These are phyloP conservation scores for Lodderomyces orthopsilosis DNA, from an alignment of 1,139 yeast genomes.

Conservation along the genomic window DNA sequence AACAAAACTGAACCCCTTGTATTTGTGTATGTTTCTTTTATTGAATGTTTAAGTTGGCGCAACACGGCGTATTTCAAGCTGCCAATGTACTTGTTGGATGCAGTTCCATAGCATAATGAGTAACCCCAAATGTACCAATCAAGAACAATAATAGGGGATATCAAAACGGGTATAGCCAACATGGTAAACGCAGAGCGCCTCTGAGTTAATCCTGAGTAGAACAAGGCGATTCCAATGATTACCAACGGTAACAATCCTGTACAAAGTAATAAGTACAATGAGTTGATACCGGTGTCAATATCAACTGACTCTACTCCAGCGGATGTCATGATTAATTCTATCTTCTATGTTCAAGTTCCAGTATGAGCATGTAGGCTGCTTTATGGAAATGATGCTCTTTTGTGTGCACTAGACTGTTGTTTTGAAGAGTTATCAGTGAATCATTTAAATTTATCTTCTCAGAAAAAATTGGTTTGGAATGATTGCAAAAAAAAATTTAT, in stretches of 20 bases:
- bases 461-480: too few species aligned
- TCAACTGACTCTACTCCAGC: conserved; percentile 8
- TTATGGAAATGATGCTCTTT: too few species aligned
- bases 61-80: conserved; percentile 42
- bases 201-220: conserved; percentile 60
- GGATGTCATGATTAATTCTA: background rate
- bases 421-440: too few species aligned
- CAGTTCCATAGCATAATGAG: conserved; percentile 46
- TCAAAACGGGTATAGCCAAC: conserved; percentile 47
- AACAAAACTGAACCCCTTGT: conserved; percentile 42
- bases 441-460: too few species aligned
- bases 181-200: conserved; percentile 53
- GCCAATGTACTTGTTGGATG: conserved; percentile 48
- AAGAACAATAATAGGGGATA: conserved; percentile 41
- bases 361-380: too few species aligned
- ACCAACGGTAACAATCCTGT: conserved; percentile 33
- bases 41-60: conserved; percentile 28
- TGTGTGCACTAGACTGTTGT: too few species aligned
- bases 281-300: conserved; percentile 26
- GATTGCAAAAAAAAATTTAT: background rate
- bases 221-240: conserved; percentile 45
- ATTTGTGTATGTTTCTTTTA: conserved; percentile 24
- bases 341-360: too few species aligned
- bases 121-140: conserved; percentile 64
- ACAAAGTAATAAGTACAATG: conserved; percentile 39